phyloP scores from a whole-genome alignment of 495 filamentous ascomycete genomes.

The Melanomma pulvis-pyrius region DNA sequence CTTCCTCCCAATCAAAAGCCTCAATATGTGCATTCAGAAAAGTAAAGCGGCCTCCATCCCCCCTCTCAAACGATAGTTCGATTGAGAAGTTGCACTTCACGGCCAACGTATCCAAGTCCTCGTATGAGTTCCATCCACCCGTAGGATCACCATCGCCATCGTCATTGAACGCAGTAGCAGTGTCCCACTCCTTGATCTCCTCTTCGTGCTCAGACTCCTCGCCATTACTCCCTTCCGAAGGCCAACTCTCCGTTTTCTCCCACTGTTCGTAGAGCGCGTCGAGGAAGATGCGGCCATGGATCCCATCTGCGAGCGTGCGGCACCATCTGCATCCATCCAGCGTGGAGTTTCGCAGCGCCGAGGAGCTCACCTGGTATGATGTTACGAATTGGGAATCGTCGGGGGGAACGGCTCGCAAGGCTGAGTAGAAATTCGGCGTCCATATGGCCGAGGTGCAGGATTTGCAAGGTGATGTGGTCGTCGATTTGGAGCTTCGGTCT shows the following conservation, averaged over 20 bases:
- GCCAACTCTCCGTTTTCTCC: not conserved
- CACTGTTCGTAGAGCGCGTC: not conserved
- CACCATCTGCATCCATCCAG: not conserved
- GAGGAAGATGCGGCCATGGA: not conserved
- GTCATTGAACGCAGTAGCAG: not conserved
- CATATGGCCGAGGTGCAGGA: too few relatives aligned
- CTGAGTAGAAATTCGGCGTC: not conserved
- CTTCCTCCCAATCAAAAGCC: not conserved
- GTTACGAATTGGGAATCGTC: not conserved
- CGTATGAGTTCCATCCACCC: not conserved
- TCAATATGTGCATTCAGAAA: slow-evolving; percentile 1
- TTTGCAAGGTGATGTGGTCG: too few relatives aligned
- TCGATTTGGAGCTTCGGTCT: too few relatives aligned
- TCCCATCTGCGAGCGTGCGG: not conserved
- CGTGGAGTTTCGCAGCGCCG: not conserved
- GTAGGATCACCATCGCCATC: not conserved
- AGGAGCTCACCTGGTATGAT: too few relatives aligned
- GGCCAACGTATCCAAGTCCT: not conserved
- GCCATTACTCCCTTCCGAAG: not conserved
- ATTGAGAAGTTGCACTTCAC: not conserved
- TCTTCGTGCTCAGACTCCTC: not conserved
- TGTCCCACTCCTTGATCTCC: not conserved
- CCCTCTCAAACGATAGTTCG: not conserved
- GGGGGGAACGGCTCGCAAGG: not conserved
- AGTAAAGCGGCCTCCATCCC: not conserved